These are phyloP conservation scores for Solanum tarapatanum DNA, from an alignment of 257 asterid genomes.

Conservation along the genomic window DNA sequence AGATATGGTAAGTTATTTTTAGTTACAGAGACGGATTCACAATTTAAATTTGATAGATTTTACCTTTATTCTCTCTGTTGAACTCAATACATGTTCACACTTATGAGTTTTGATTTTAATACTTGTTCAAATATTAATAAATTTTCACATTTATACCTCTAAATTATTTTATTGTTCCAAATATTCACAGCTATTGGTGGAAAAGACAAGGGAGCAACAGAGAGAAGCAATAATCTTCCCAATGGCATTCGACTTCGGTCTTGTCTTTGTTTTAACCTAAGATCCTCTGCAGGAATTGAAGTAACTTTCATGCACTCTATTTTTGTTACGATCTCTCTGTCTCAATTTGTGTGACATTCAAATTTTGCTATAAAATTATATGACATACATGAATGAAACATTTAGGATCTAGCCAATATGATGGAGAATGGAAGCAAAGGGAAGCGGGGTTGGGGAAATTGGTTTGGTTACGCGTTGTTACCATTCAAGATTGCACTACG, in stretches of 20 bases:
- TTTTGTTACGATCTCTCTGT: neutral
- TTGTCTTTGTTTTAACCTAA: constrained; percentile 21
- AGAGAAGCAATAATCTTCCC: constrained; percentile 6
- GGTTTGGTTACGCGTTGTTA: neutral
- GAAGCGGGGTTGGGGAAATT: constrained; percentile 8
- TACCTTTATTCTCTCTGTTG: neutral
- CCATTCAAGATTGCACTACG: neutral
- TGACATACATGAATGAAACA: too few relatives aligned
- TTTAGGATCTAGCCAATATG: neutral
- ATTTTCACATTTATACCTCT: neutral
- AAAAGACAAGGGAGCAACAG: constrained; percentile 4
- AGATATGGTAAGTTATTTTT: constrained; percentile 19
- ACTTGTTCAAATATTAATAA: too few relatives aligned
- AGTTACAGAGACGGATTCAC: neutral
- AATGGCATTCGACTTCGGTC: constrained; percentile 20
- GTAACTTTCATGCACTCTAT: neutral
- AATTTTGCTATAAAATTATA: neutral
- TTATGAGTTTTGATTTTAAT: too few relatives aligned
- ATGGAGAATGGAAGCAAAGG: constrained; percentile 3
- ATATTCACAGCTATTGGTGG: constrained; percentile 3
- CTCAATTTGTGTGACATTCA: neutral
- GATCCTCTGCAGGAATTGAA: constrained; percentile 28
- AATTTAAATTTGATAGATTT: neutral
- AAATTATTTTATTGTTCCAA: neutral
- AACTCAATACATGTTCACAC: neutral